Conservation (phyloP, 176 grass and related monocot species). For the Microstegium vimineum region DNA sequence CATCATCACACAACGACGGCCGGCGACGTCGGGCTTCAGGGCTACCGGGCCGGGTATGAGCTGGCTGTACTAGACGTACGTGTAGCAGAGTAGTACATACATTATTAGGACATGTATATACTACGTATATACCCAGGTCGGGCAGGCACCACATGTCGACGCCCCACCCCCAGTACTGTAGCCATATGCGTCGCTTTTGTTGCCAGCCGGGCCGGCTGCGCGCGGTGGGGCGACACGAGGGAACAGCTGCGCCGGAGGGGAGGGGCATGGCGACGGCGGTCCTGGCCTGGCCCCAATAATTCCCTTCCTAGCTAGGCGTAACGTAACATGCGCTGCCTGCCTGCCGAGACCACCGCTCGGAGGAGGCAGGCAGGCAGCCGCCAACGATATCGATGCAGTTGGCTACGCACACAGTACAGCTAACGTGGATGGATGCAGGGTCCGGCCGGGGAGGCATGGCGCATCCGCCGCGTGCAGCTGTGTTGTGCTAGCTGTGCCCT, state of each 20-base stretch:
- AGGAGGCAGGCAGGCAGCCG: too few relatives aligned
- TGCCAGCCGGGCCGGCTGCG: not conserved
- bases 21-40: not conserved
- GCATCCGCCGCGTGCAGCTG: not conserved
- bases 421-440: not conserved
- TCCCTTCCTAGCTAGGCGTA: not conserved
- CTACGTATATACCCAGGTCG: too few relatives aligned
- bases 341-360: too few relatives aligned
- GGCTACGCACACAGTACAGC: too few relatives aligned
- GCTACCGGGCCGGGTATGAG: not conserved
- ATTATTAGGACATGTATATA: too few relatives aligned
- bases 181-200: not conserved
- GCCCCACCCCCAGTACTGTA: not conserved
- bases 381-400: not conserved
- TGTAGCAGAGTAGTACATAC: too few relatives aligned
- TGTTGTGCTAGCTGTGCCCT: not conserved
- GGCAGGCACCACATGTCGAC: not conserved
- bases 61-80: not conserved
- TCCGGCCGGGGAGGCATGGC: not conserved
- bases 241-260: too few relatives aligned
- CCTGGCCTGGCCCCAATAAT: conserved; percentile 14
- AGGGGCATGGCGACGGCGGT: too few relatives aligned
- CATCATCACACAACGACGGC: not conserved
- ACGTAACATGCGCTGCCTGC: not conserved
- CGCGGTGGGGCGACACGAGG: not conserved